Evolutionary conservation across 2,329 filamentous ascomycete genomes (phyloP).

Genomic region (Pseudogymnoascus sp.): DNA sequence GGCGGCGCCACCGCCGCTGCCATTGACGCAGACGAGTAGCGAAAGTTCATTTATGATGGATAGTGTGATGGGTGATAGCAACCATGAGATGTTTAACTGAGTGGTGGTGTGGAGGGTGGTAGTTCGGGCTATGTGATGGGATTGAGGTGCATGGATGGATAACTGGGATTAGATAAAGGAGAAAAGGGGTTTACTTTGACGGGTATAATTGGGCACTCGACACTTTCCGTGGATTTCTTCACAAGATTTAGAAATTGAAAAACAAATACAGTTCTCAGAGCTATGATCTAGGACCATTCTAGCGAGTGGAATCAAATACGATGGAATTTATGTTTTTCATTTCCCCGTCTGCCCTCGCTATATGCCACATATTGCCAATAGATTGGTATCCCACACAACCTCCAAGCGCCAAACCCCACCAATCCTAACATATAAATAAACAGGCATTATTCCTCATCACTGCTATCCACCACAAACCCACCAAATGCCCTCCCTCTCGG

Average conservation of each 20-base stretch:
- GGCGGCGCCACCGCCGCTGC: not conserved
- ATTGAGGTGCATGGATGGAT: not conserved
- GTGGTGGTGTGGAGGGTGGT: not conserved
- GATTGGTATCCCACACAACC: slow-evolving; percentile 11
- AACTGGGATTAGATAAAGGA: not conserved
- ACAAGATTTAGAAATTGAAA: slow-evolving; percentile 2
- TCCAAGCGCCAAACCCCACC: slow-evolving; percentile 2
- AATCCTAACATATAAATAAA: slow-evolving; percentile 6
- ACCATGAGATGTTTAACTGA: slow-evolving; percentile 7
- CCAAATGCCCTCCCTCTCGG: not conserved
- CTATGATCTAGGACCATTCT: not conserved
- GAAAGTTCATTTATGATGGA: slow-evolving; percentile 5
- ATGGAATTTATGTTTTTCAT: not conserved
- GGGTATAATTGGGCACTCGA: not conserved
- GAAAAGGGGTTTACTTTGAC: not conserved
- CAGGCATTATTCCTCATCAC: slow-evolving; percentile 9
- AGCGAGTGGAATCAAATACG: not conserved
- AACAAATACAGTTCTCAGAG: not conserved
- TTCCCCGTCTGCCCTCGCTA: not conserved
- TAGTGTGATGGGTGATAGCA: slow-evolving; percentile 1
- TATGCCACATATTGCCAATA: slow-evolving; percentile 7
- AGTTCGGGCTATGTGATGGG: not conserved
- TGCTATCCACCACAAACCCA: slow-evolving; percentile 11
- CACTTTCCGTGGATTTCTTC: slow-evolving; percentile 1
- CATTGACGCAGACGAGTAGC: slow-evolving; percentile 6